phyloP scores from a whole-genome alignment of 495 filamentous ascomycete species.

The Durotheca rogersii region DNA sequence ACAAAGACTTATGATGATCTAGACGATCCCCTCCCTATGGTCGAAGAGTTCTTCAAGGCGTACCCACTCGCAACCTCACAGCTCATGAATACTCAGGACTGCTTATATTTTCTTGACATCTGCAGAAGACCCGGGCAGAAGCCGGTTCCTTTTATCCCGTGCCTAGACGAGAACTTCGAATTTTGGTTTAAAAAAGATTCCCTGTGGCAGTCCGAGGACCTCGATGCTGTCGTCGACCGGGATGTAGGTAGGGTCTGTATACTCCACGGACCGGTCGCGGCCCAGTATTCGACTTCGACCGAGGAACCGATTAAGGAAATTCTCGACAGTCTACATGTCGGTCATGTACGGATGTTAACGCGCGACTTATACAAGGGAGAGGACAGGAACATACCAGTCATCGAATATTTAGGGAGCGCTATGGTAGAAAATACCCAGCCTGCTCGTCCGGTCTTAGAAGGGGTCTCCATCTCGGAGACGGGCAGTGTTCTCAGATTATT shows the following conservation, averaged over 20 bases:
- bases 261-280: conserved; percentile 81
- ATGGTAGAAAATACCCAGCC: conserved; percentile 46
- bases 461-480: conserved; percentile 67
- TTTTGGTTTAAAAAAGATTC: conserved; percentile 95
- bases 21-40: conserved; percentile 63
- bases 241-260: conserved; percentile 84
- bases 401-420: conserved; percentile 83
- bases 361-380: conserved; percentile 69
- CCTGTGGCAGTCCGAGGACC: conserved; percentile 85
- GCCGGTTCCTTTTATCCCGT: conserved; percentile 81
- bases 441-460: conserved; percentile 58
- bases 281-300: conserved; percentile 69
- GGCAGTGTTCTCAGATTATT: conserved; percentile 61
- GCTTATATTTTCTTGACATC: conserved; percentile 77
- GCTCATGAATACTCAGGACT: conserved; percentile 82
- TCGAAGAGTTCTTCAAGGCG: conserved; percentile 62
- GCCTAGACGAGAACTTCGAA: conserved; percentile 81
- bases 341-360: conserved; percentile 68
- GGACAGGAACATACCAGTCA: conserved; percentile 63
- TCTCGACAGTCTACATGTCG: conserved; percentile 71
- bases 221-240: conserved; percentile 79
- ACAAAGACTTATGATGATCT: conserved; percentile 72
- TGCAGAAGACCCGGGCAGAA: conserved; percentile 82
- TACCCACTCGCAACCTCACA: conserved; percentile 71
- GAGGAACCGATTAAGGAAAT: conserved; percentile 82